phyloP scores from a whole-genome alignment of 805 yeast genomes.

The Teunomyces stri region DNA sequence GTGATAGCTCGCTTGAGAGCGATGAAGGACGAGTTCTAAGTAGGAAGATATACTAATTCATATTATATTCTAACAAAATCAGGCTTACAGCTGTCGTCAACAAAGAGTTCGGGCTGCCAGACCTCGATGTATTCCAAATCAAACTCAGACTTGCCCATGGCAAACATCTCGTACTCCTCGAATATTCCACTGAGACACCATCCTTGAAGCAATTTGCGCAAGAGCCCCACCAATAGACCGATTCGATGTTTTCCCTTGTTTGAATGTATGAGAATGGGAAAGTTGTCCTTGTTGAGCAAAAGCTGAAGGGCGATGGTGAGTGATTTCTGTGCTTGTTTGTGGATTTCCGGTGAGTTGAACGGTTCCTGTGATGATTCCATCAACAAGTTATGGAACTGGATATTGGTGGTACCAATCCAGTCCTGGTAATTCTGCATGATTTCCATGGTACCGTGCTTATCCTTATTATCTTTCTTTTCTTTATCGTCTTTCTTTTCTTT shows the following conservation, averaged over 20 bases:
- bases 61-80: constrained; percentile 51
- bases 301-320: constrained; percentile 56
- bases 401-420: constrained; percentile 59
- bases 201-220: constrained; percentile 82
- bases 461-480: constrained; percentile 25
- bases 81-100: constrained; percentile 53
- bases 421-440: constrained; percentile 55
- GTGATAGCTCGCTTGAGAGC: constrained; percentile 74
- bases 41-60: not conserved
- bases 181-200: constrained; percentile 93
- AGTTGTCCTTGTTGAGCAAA: constrained; percentile 62
- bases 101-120: constrained; percentile 61
- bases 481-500: constrained; percentile 3
- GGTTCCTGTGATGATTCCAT: constrained; percentile 79
- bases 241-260: constrained; percentile 97
- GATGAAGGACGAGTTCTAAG: constrained; percentile 59
- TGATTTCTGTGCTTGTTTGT: constrained; percentile 39
- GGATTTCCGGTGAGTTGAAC: constrained; percentile 53
- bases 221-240: constrained; percentile 89
- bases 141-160: constrained; percentile 89
- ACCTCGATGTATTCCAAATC: constrained; percentile 88
- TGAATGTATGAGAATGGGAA: constrained; percentile 87
- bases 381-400: constrained; percentile 56
- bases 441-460: constrained; percentile 52
- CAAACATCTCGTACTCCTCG: constrained; percentile 90